Conservation (phyloP, 306 rosid genomes). For the Abrus pulchellus region DNA sequence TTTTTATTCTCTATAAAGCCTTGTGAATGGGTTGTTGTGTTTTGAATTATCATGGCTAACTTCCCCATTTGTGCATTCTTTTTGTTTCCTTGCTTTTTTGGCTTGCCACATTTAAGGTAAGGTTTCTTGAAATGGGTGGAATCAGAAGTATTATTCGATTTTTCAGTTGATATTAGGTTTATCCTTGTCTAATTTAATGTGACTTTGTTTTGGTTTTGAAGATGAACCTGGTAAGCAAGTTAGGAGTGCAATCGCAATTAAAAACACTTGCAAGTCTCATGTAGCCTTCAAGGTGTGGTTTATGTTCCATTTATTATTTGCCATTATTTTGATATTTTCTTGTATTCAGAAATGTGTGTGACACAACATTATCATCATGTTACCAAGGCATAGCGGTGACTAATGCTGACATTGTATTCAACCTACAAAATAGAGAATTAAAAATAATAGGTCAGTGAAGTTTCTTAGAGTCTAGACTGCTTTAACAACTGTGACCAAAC, state of each 20-base stretch:
- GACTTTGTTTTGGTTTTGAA: constrained; percentile 55
- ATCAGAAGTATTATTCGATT: constrained; percentile 39
- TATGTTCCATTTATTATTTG: constrained; percentile 26
- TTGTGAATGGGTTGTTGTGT: constrained; percentile 30
- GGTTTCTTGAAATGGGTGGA: constrained; percentile 33
- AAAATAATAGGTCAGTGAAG: constrained; percentile 11
- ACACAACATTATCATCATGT: constrained; percentile 14
- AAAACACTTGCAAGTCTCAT: constrained; percentile 88
- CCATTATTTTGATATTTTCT: background rate
- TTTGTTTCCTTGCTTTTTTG: background rate
- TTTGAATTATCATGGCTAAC: constrained; percentile 7
- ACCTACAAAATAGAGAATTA: constrained; percentile 15
- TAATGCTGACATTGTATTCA: constrained; percentile 21
- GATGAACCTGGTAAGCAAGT: constrained; percentile 99
- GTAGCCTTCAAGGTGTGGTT: constrained; percentile 92
- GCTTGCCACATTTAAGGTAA: constrained; percentile 19
- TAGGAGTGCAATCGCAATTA: constrained; percentile 90
- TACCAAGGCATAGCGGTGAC: constrained; percentile 3
- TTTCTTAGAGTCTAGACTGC: constrained; percentile 12
- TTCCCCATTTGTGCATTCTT: constrained; percentile 20
- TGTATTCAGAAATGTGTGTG: constrained; percentile 29
- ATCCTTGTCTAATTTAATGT: constrained; percentile 41
- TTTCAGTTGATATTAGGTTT: constrained; percentile 37
- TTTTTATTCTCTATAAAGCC: background rate
- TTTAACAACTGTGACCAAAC: constrained; percentile 28